Conservation (phyloP, 2,329 filamentous ascomycete species). For the Aureobasidium sp. region DNA sequence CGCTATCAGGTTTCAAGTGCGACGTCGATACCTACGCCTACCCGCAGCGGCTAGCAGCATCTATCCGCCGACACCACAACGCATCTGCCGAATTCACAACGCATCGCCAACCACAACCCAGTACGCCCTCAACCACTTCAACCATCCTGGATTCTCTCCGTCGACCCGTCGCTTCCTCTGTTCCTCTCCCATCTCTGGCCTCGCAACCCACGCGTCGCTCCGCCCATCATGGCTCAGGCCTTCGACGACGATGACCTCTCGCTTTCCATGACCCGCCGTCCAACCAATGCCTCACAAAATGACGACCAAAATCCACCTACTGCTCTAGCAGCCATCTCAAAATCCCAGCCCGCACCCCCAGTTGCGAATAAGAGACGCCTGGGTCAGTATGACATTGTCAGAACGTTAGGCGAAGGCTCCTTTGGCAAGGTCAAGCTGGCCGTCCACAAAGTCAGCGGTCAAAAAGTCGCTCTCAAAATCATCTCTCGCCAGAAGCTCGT, state of each 20-base stretch:
- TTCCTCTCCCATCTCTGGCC: not conserved
- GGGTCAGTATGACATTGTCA: constrained; percentile 90
- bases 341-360: constrained; percentile 17
- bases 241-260: constrained; percentile 47
- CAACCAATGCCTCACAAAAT: constrained; percentile 25
- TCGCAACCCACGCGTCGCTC: not conserved
- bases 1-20: not conserved
- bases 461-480: constrained; percentile 98
- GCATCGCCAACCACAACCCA: not conserved
- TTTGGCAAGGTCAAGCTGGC: constrained; percentile 99
- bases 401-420: constrained; percentile 94
- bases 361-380: constrained; percentile 68
- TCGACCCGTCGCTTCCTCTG: not conserved
- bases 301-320: constrained; percentile 24
- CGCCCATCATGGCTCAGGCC: constrained; percentile 38
- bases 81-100: too few relatives aligned
- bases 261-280: constrained; percentile 37
- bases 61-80: not conserved
- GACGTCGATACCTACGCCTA: not conserved
- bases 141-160: not conserved
- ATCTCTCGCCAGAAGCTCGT: constrained; percentile 97
- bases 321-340: not conserved
- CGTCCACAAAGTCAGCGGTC: constrained; percentile 89
- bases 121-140: constrained; percentile 1
- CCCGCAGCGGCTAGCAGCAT: not conserved